Base-by-base conservation (phyloP, 768 basidiomycete genomes). In the Tricholoma sp. region DNA sequence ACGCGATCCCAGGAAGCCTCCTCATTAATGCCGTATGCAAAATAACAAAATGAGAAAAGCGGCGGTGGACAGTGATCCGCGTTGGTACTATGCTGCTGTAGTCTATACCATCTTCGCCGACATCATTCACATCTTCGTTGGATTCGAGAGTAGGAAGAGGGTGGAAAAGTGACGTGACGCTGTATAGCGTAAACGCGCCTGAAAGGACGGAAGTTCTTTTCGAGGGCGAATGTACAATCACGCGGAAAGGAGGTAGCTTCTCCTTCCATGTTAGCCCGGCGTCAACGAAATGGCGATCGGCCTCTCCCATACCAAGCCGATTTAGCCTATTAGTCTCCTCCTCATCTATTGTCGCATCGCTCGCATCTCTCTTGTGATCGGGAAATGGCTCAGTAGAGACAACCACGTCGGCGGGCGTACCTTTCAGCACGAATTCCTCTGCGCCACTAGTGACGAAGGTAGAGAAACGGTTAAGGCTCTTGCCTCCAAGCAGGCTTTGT, bases 361-460 rank as follows among this genome's bases (percentile, higher is more conserved):
- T 73, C 8, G 64, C 65, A 43, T 75, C 71, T 46, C 64, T 71
- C 19, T 47, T 52, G 55, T 77, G 77, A 14, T 45, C 16, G 10
- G 52, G 27, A 14, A 35, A 18, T 9, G 50, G 12, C 12, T 62
- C 27, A 5, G 68, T 60, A 4, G 65, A 46, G 31, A 67, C 56
- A 29, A 61, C 58, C 6, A 69, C 60, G 12, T 77, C 74, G 45
- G 72, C 68, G 1, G 72, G 69, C 24, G 72, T 75, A 4, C 91
- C 91, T 51, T 86, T 82, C n/a, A 92, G 78, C 7, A 92, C 79
- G 74, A 85, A 93, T 52, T 86, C 85, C 68, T 93, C 91, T 9
- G 91, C 91, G 34, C 91, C 91, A 57, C 86, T 90, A 6, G 88
- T 90, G 12, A 93, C 90, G 67, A 92, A 93, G 56, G 79, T 86